Evolutionary conservation across 768 basidiomycete genomes (phyloP).

Genomic region (Mycena chlorophos): DNA sequence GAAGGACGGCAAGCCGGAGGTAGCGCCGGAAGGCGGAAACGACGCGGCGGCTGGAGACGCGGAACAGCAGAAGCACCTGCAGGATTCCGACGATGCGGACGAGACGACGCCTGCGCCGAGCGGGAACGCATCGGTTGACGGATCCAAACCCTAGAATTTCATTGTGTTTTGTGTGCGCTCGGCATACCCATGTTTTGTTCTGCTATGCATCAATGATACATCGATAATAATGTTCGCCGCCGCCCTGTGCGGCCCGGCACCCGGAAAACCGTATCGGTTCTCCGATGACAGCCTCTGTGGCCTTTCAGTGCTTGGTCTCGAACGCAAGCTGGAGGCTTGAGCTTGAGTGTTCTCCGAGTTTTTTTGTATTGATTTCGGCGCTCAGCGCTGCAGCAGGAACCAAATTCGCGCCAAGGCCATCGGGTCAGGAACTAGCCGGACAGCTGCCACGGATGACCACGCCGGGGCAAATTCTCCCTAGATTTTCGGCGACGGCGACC

Average conservation of each 20-base stretch:
- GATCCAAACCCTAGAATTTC: neutral
- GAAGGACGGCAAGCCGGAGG: conserved; percentile 1
- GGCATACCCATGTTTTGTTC: neutral
- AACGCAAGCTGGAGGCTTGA: too few relatives aligned
- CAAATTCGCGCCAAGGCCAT: too few relatives aligned
- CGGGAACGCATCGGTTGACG: neutral
- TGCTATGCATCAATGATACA: neutral
- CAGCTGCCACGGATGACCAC: too few relatives aligned
- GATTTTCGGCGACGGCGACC: neutral
- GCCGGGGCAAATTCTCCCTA: neutral
- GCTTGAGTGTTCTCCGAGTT: too few relatives aligned
- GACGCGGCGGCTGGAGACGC: neutral
- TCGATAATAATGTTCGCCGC: neutral
- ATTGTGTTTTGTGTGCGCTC: too few relatives aligned
- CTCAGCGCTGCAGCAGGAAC: too few relatives aligned
- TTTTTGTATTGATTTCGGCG: too few relatives aligned
- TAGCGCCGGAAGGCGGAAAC: neutral
- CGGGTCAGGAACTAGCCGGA: too few relatives aligned
- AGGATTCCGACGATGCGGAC: neutral
- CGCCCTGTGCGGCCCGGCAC: neutral
- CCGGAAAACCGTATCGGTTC: neutral
- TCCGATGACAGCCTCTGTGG: neutral
- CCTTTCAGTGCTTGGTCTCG: neutral
- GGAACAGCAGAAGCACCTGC: neutral
- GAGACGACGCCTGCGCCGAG: neutral